Conservation (phyloP, 257 asterid species). For the Sherardia arvensis region DNA sequence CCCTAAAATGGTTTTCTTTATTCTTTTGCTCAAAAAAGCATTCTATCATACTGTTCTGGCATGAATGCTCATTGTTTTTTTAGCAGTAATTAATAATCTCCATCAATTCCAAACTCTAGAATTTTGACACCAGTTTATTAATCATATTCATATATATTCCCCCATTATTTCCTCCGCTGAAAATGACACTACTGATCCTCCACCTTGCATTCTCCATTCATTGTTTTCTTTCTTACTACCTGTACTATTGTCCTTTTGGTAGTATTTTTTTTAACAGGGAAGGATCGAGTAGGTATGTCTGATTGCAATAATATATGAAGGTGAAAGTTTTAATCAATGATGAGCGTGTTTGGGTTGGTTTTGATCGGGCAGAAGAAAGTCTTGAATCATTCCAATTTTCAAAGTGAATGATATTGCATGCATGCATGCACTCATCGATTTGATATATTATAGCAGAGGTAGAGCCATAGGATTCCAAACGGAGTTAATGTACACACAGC, state of each 20-base stretch:
- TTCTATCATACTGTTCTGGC: conserved; percentile 10
- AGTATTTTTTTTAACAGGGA: background rate
- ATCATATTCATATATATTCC: background rate
- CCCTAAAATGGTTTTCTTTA: conserved; percentile 11
- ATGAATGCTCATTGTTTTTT: background rate
- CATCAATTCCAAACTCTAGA: background rate
- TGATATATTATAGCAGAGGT: background rate
- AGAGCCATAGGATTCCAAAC: background rate
- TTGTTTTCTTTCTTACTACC: background rate
- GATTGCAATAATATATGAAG: background rate
- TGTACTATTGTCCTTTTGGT: background rate
- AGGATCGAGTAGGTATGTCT: background rate
- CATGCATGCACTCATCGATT: background rate
- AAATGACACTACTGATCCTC: conserved; percentile 5
- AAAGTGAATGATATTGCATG: background rate
- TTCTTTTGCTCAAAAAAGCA: conserved; percentile 4
- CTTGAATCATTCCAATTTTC: background rate
- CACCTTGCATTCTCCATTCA: background rate
- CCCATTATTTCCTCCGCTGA: background rate
- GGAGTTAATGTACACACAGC: background rate
- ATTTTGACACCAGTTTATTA: background rate
- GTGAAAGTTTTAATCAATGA: conserved; percentile 1
- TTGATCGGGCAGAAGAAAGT: background rate
- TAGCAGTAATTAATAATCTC: background rate
- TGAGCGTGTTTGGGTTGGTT: background rate